These are phyloP conservation scores for Stephanocyclus meneghinianus DNA, from an alignment of 352 stramenopile species.

Conservation along the genomic window DNA sequence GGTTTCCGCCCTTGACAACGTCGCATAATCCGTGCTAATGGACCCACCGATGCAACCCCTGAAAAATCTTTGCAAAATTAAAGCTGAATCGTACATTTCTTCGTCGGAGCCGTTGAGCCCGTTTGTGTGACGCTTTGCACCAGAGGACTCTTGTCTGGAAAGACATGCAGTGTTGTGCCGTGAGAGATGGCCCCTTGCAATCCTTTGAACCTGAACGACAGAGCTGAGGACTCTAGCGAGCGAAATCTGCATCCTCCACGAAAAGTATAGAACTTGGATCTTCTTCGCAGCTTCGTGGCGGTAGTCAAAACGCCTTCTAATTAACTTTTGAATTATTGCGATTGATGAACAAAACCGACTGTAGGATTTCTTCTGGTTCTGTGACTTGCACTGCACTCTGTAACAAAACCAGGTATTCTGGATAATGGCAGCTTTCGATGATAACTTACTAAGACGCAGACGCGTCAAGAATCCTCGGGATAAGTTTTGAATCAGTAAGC, in stretches of 20 bases:
- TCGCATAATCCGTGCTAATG: not conserved
- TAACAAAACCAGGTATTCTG: constrained; percentile 20
- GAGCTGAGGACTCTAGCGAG: constrained; percentile 7
- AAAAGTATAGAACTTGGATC: constrained; percentile 36
- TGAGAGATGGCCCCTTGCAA: constrained; percentile 2
- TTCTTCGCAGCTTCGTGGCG: constrained; percentile 12
- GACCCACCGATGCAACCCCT: not conserved
- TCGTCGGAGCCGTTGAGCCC: not conserved
- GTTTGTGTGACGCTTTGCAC: not conserved
- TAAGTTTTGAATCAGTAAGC: constrained; percentile 18
- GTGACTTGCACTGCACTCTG: not conserved
- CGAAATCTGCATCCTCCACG: constrained; percentile 30
- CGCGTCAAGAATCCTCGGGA: not conserved
- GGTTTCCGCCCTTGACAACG: too few relatives aligned
- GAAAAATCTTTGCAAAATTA: constrained; percentile 5
- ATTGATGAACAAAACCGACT: not conserved
- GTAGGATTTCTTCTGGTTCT: not conserved
- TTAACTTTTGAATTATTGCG: not conserved
- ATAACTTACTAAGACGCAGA: not conserved
- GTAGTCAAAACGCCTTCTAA: not conserved
- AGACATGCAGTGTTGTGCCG: not conserved
- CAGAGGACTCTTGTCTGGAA: not conserved
- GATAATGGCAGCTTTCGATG: constrained; percentile 19
- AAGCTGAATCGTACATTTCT: not conserved
- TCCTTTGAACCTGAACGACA: constrained; percentile 23